Evolutionary conservation across 306 rosid genomes (phyloP).

Genomic region (Cajanus cajan): DNA sequence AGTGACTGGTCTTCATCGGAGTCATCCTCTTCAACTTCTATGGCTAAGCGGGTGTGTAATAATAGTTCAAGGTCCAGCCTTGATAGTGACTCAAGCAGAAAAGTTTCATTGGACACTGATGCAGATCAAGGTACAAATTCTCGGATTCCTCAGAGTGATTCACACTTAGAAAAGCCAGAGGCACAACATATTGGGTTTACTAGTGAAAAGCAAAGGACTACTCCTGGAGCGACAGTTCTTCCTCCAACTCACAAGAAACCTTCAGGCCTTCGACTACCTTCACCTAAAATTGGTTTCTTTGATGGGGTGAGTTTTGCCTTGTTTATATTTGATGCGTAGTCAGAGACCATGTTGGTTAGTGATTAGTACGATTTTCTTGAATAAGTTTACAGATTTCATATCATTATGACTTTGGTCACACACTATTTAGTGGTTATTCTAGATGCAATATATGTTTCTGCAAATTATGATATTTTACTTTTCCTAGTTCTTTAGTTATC

Average conservation of each 20-base stretch:
- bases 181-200: constrained; percentile 37
- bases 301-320: constrained; percentile 76
- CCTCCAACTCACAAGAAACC: constrained; percentile 56
- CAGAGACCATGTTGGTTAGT: constrained; percentile 18
- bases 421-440: neutral
- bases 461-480: neutral
- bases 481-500: neutral
- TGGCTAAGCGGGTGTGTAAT: constrained; percentile 41
- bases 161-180: constrained; percentile 40
- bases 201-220: constrained; percentile 35
- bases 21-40: constrained; percentile 60
- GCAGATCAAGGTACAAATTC: constrained; percentile 40
- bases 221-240: constrained; percentile 39
- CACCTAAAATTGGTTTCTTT: constrained; percentile 92
- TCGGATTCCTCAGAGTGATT: constrained; percentile 29
- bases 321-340: constrained; percentile 1
- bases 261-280: constrained; percentile 83
- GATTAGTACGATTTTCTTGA: neutral
- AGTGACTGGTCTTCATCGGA: constrained; percentile 91
- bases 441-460: neutral
- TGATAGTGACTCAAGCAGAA: constrained; percentile 52
- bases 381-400: neutral
- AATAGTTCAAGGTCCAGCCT: constrained; percentile 66
- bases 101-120: constrained; percentile 45
- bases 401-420: constrained; percentile 9